phyloP scores from a whole-genome alignment of 116 monocot species.

The Dioscorea cayenensis region DNA sequence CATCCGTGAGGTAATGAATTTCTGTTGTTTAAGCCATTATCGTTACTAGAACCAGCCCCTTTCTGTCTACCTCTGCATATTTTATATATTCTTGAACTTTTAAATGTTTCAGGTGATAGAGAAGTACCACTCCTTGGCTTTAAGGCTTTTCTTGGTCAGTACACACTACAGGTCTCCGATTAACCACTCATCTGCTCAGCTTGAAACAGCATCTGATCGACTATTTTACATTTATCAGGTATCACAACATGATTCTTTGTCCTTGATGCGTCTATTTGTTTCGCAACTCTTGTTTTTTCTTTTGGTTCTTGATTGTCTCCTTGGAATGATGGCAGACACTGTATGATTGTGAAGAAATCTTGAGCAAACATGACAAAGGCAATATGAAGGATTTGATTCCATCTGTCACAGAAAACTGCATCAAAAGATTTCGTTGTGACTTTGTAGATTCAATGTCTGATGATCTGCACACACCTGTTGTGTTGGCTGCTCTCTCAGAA shows the following conservation, averaged over 20 bases:
- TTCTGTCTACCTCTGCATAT: neutral
- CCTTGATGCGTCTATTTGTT: neutral
- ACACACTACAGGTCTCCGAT: conserved; percentile 85
- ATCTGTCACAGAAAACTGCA: conserved; percentile 31
- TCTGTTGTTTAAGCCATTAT: neutral
- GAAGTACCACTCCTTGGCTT: conserved; percentile 75
- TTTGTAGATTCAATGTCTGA: conserved; percentile 67
- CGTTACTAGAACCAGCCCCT: neutral
- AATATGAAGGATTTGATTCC: conserved; percentile 30
- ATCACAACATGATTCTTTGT: neutral
- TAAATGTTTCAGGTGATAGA: conserved; percentile 64
- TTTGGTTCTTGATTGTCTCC: neutral
- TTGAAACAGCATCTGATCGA: conserved; percentile 81
- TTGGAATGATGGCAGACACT: conserved; percentile 49
- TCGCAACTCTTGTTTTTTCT: neutral
- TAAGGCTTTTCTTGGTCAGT: conserved; percentile 90
- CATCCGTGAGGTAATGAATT: conserved; percentile 62
- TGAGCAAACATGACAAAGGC: conserved; percentile 22
- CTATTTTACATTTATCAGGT: conserved; percentile 94
- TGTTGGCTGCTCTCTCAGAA: conserved; percentile 71
- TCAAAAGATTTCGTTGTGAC: conserved; percentile 47
- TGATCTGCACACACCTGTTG: conserved; percentile 84
- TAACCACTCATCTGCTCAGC: conserved; percentile 65
- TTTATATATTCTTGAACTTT: neutral
- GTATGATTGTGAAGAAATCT: conserved; percentile 65